Evolutionary conservation across 139 green algal genomes (phyloP).

Genomic region (Chlamydomonas sphaeroides): DNA sequence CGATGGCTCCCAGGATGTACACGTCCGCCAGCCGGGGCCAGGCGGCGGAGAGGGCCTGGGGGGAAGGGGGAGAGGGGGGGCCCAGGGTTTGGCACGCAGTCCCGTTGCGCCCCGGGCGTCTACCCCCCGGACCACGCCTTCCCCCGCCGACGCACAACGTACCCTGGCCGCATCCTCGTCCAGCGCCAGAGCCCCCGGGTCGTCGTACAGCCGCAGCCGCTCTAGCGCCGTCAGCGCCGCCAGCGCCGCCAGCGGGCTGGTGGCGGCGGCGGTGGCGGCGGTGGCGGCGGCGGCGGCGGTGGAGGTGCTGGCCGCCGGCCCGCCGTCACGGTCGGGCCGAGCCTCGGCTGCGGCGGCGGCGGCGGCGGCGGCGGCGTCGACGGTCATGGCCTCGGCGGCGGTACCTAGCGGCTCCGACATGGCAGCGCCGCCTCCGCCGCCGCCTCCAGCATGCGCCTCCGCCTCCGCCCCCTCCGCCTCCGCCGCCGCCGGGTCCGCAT

Average conservation of each 20-base stretch:
- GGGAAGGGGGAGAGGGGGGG: background rate
- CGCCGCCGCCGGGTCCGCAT: background rate
- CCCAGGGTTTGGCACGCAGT: background rate
- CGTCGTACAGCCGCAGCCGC: constrained; percentile 25
- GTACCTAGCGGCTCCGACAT: background rate
- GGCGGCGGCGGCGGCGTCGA: no score
- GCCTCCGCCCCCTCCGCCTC: background rate
- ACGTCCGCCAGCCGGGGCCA: constrained; percentile 19
- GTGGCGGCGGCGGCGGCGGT: background rate
- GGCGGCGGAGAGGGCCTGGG: background rate
- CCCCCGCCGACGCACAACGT: background rate
- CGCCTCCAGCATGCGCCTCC: background rate
- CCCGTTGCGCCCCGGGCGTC: background rate
- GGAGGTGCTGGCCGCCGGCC: background rate
- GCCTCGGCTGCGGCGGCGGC: no score
- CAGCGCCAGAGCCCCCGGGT: background rate
- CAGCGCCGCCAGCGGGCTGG: background rate
- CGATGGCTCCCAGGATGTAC: constrained; percentile 1
- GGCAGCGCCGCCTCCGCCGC: no score
- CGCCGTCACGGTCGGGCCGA: no score
- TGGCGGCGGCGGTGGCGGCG: background rate
- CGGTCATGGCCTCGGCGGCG: no score
- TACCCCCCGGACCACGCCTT: background rate
- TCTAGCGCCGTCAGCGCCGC: constrained; percentile 4
- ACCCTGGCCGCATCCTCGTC: constrained; percentile 13